A percentile compares a stretch with the other conserved stretches of the same genome.
These are phyloP conservation scores for Podila horticola DNA, from an alignment of 192 early-diverging fungal genomes.

Conservation along the genomic window DNA sequence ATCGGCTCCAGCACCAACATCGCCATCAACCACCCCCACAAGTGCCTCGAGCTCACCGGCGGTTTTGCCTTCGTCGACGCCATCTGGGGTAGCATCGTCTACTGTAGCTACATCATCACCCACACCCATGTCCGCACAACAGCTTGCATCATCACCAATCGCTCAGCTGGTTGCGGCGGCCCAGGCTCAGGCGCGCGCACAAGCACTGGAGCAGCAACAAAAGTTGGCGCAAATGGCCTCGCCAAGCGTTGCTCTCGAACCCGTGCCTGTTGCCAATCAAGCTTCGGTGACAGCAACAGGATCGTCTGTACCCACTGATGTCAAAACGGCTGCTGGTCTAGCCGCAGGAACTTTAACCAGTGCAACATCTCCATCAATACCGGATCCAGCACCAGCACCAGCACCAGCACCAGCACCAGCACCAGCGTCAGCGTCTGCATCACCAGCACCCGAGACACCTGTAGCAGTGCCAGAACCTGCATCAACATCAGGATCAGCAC, in stretches of 20 bases:
- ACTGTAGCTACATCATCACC: neutral
- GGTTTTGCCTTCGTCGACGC: neutral
- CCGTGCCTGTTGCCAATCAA: no score
- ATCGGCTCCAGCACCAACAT: neutral
- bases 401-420: neutral
- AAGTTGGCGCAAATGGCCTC: neutral
- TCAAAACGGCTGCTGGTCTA: no score
- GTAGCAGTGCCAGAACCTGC: neutral
- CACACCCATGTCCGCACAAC: neutral
- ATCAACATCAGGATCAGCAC: neutral
- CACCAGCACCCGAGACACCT: neutral
- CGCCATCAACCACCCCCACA: neutral
- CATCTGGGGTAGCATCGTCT: neutral
- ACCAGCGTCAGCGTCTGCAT: neutral
- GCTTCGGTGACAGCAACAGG: no score
- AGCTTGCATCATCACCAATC: conserved; percentile 13
- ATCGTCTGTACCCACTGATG: no score
- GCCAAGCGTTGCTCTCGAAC: no score
- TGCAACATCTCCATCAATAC: neutral
- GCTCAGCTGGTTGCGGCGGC: conserved; percentile 24
- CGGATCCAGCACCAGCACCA: neutral
- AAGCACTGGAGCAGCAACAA: conserved; percentile 9
- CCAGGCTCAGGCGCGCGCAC: conserved; percentile 16
- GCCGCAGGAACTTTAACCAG: no score
- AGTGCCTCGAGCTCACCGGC: neutral